Base-by-base conservation (phyloP, 768 basidiomycete genomes). In the Pleurotus sapidus region DNA sequence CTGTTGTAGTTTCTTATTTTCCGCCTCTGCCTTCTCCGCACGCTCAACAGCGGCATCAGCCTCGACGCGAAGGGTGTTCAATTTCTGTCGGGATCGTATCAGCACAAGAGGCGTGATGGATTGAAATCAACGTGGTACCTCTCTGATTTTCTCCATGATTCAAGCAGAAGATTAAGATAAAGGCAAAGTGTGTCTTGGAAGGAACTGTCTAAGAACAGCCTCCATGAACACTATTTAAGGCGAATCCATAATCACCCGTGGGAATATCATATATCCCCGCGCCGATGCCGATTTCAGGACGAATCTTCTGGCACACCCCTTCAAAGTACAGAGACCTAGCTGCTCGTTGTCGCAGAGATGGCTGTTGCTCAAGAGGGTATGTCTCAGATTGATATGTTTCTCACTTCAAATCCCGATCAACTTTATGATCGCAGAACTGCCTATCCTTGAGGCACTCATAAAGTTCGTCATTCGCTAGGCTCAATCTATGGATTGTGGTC, bases 381-480 rank as follows among this genome's bases (percentile, higher is more conserved):
- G 74, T 61, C 37, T 50, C 18, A 59, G 48, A 46, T 60, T 62
- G 57, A 62, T 65, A 49, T 59, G 38, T 24, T 17, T 50, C 57
- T 18, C 30, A 24, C 49, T 4, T 43, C 40, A 54, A 60, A 55
- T 56, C 59, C 58, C 43, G 54, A 57, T 69, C 61, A 60, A 46
- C 45, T 49, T 65, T 68, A 65, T 70, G 65, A 57, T 68, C 67
- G 30, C 75, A 88, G 96, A 98, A 77, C 79, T 95, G 61, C 88
- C 92, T 58, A 93, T 98, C 71, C 87, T 98, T 67, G 96, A 98
- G 80, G 82, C 90, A 27, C 84, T 98, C 63, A 94, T 97, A 73
- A 90, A 91, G 94, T 94, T 63, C 50, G 75, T 68, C 37, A n/a
- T 55, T 54, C 61, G 49, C 49, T 49, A 37, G 51, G n/a, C 62